phyloP scores from a whole-genome alignment of 2,329 filamentous ascomycete genomes.

The Parascedosporium putredinis region DNA sequence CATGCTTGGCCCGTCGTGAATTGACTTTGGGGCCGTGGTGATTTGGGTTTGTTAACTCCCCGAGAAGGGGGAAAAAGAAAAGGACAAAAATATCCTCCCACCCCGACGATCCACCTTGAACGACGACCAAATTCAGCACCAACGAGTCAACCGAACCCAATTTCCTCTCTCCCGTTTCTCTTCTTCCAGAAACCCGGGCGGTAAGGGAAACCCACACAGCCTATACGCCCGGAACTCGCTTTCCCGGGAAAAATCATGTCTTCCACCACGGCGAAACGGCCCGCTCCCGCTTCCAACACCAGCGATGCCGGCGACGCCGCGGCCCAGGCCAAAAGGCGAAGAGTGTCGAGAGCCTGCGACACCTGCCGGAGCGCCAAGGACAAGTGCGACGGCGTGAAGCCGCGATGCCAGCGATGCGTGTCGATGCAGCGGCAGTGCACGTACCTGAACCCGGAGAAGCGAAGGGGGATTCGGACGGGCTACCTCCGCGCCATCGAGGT shows the following conservation, averaged over 20 bases:
- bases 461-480: constrained; percentile 69
- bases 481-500: constrained; percentile 67
- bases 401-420: constrained; percentile 56
- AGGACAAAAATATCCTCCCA: neutral
- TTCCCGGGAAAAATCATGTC: too few species aligned
- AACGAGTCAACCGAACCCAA: too few species aligned
- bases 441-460: constrained; percentile 64
- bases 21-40: neutral
- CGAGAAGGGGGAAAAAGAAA: neutral
- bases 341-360: constrained; percentile 60
- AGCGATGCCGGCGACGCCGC: constrained; percentile 16
- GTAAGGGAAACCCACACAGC: neutral
- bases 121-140: too few species aligned
- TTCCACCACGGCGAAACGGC: neutral
- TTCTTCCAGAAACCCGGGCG: too few species aligned
- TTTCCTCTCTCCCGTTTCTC: too few species aligned
- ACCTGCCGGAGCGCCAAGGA: constrained; percentile 57
- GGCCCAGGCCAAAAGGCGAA: constrained; percentile 42
- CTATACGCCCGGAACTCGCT: too few species aligned
- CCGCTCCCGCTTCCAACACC: constrained; percentile 14
- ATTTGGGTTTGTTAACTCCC: neutral
- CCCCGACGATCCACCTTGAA: too few species aligned
- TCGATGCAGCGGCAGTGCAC: constrained; percentile 55
- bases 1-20: neutral
- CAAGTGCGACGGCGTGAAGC: constrained; percentile 62